Percentiles rank a stretch among this genome's conserved stretches.
phyloP scores from a whole-genome alignment of 108 stramenopile species.

The Cyclotella cryptica region DNA sequence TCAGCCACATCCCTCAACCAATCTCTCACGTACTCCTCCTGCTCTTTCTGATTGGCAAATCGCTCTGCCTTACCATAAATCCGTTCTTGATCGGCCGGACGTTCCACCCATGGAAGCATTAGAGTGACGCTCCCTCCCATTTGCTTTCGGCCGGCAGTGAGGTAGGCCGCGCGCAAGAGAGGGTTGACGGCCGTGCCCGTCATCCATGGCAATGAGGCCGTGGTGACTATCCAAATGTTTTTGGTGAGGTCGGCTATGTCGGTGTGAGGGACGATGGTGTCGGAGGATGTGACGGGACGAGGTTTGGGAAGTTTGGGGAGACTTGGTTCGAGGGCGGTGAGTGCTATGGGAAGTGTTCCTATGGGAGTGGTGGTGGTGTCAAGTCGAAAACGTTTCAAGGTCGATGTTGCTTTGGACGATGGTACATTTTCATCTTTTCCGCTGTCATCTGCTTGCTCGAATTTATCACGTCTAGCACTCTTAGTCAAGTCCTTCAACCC shows the following conservation, averaged over 20 bases:
- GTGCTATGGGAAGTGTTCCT: constrained; percentile 36
- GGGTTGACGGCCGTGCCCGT: constrained; percentile 96
- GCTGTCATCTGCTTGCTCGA: background rate
- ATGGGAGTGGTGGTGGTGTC: constrained; percentile 13
- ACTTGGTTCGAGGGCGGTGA: constrained; percentile 39
- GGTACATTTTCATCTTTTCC: background rate
- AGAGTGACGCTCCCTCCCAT: constrained; percentile 77
- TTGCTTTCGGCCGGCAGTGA: constrained; percentile 65
- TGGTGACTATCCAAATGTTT: constrained; percentile 90
- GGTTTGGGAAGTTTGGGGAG: constrained; percentile 55
- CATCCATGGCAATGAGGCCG: constrained; percentile 91
- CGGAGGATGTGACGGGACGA: constrained; percentile 60
- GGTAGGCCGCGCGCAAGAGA: constrained; percentile 84
- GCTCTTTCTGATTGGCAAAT: constrained; percentile 72
- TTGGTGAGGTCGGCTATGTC: constrained; percentile 76
- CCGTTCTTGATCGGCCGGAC: constrained; percentile 58
- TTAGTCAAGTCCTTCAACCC: constrained; percentile 25
- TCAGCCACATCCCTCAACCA: constrained; percentile 65
- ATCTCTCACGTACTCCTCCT: constrained; percentile 72
- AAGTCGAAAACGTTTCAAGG: background rate
- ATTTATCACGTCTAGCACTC: constrained; percentile 11
- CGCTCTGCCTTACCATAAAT: constrained; percentile 64
- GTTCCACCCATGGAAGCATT: constrained; percentile 90
- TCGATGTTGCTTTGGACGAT: background rate
- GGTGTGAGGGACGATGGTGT: constrained; percentile 75